Conservation (phyloP, 2,329 filamentous ascomycete species). For the Penicillium sp. region DNA sequence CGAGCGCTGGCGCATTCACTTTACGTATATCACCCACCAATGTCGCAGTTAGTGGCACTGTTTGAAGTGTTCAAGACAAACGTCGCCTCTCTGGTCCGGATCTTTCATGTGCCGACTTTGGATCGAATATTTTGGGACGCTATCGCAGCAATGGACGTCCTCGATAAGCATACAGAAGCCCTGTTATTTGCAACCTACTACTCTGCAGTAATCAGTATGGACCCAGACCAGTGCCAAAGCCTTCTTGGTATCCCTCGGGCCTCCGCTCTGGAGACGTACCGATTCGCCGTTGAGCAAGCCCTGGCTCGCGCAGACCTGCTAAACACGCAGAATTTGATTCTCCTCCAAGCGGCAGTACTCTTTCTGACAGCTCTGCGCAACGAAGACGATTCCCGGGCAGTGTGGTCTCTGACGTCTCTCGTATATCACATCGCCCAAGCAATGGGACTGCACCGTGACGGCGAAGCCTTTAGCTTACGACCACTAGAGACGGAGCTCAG, state of each 20-base stretch:
- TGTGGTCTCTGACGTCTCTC: conserved; percentile 37
- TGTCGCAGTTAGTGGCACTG: conserved; percentile 21
- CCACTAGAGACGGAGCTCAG: conserved; percentile 55
- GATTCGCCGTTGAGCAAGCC: conserved; percentile 63
- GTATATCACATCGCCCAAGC: conserved; percentile 35
- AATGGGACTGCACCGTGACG: conserved; percentile 47
- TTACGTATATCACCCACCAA: conserved; percentile 55
- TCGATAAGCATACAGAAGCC: conserved; percentile 58
- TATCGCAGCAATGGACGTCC: conserved; percentile 49
- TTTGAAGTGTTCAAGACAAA: conserved; percentile 24
- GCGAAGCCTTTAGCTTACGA: conserved; percentile 46
- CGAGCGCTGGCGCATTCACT: conserved; percentile 59
- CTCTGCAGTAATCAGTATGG: conserved; percentile 57
- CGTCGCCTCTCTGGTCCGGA: conserved; percentile 60
- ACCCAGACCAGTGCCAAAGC: conserved; percentile 51
- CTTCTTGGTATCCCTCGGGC: conserved; percentile 53
- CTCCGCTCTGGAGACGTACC: conserved; percentile 56
- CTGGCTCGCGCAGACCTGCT: conserved; percentile 64
- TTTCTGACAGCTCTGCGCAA: conserved; percentile 56
- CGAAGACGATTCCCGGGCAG: conserved; percentile 30
- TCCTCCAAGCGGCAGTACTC: conserved; percentile 63
- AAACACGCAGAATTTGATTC: conserved; percentile 59
- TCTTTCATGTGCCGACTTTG: conserved; percentile 59
- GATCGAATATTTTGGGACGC: conserved; percentile 53
- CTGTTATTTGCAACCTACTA: conserved; percentile 66